Evolutionary conservation across 345 rosid genomes (phyloP).

Genomic region (Schrenkiella parvula): DNA sequence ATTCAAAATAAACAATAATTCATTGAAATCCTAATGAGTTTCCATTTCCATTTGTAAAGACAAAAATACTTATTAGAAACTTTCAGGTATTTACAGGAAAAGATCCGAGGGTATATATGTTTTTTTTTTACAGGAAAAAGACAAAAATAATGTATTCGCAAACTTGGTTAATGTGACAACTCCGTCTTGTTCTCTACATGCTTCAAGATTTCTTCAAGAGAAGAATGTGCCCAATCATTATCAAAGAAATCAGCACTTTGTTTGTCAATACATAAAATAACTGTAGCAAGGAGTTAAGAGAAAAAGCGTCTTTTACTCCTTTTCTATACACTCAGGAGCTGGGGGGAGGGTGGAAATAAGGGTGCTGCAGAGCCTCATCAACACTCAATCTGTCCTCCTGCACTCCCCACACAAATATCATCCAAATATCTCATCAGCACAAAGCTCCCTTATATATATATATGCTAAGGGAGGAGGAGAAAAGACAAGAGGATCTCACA

Average conservation of each 20-base stretch:
- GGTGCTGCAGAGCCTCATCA: constrained; percentile 76
- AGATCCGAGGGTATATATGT: background rate
- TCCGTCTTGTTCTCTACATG: background rate
- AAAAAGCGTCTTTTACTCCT: background rate
- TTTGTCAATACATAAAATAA: background rate
- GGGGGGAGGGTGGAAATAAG: constrained; percentile 64
- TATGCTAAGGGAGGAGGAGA: background rate
- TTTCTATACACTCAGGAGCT: constrained; percentile 2
- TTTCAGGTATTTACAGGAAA: background rate
- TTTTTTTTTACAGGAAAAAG: no score
- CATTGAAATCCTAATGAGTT: no score
- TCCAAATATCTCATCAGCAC: background rate
- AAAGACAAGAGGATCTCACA: constrained; percentile 41
- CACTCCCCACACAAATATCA: background rate
- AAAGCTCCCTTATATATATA: background rate
- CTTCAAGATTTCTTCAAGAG: background rate
- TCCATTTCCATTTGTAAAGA: no score
- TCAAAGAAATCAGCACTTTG: background rate
- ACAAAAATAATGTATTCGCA: no score
- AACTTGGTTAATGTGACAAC: no score
- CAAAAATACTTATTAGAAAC: no score
- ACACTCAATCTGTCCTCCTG: constrained; percentile 70
- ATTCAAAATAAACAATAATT: no score
- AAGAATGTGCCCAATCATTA: background rate
- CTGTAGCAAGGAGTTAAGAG: background rate